Conservation (phyloP, 2,329 filamentous ascomycete species). For the Colletotrichum graminicola region DNA sequence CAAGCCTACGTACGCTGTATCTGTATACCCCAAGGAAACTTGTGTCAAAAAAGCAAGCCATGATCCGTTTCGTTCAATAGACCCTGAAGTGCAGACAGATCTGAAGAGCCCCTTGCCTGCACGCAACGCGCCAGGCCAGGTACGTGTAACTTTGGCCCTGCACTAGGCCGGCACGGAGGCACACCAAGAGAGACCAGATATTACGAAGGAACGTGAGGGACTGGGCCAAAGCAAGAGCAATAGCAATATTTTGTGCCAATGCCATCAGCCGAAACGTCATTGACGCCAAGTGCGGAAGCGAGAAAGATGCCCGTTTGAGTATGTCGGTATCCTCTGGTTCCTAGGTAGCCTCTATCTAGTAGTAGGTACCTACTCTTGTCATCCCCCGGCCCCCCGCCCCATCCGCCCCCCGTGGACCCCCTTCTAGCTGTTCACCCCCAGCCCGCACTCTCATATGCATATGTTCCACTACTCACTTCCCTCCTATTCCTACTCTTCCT, state of each 20-base stretch:
- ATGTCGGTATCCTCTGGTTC: conserved; percentile 39
- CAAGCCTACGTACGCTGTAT: not conserved
- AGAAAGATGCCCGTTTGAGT: conserved; percentile 41
- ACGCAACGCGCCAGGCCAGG: not conserved
- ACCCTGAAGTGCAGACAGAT: conserved; percentile 15
- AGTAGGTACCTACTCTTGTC: conserved; percentile 20
- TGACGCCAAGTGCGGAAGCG: conserved; percentile 41
- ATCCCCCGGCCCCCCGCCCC: conserved; percentile 7
- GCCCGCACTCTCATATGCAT: not conserved
- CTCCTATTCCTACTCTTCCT: conserved; percentile 22
- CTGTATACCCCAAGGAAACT: not conserved
- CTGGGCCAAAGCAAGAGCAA: not conserved
- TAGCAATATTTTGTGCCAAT: conserved; percentile 10
- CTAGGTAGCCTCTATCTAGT: not conserved
- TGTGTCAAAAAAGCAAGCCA: conserved; percentile 1
- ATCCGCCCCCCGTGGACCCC: conserved; percentile 8
- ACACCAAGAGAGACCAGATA: not conserved
- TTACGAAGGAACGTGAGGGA: not conserved
- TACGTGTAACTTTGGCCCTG: not conserved
- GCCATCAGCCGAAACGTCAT: conserved; percentile 42
- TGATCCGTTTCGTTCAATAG: conserved; percentile 6
- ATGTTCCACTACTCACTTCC: conserved; percentile 18
- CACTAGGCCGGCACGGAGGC: not conserved
- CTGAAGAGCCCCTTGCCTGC: conserved; percentile 14
- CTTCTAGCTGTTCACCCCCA: conserved; percentile 5